phyloP scores from a whole-genome alignment of 164 flowering plant genomes.

The Santalum album region DNA sequence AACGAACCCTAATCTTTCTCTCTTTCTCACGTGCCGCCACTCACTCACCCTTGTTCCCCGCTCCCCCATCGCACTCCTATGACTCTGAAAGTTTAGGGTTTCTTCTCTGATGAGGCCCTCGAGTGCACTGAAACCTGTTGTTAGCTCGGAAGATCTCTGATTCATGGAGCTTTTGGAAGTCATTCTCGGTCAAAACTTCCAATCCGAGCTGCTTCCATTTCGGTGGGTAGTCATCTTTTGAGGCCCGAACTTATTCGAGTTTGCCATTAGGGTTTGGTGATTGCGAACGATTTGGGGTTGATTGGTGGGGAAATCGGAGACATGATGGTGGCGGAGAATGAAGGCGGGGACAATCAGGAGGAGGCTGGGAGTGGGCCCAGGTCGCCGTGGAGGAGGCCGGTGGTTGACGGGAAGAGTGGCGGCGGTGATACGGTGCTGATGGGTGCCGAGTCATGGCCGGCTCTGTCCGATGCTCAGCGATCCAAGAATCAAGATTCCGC shows the following conservation, averaged over 20 bases:
- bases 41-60: background rate
- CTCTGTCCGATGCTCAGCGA: conserved; percentile 37
- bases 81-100: too few relatives aligned
- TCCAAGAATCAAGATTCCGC: conserved; percentile 18
- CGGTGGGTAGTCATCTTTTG: background rate
- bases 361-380: conserved; percentile 17
- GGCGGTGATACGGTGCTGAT: conserved; percentile 30
- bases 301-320: conserved; percentile 5
- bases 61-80: background rate
- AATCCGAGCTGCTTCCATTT: background rate
- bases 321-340: conserved; percentile 30
- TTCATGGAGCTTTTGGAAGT: conserved; percentile 1
- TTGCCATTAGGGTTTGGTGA: background rate
- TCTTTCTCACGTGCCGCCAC: background rate
- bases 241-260: background rate
- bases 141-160: background rate
- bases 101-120: too few relatives aligned
- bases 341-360: conserved; percentile 15
- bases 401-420: conserved; percentile 5
- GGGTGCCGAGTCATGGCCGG: conserved; percentile 66
- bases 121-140: too few relatives aligned
- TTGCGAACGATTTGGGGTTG: background rate
- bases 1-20: background rate
- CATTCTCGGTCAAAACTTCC: background rate
- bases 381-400: conserved; percentile 57